Evolutionary conservation across 2,329 filamentous ascomycete genomes (phyloP), one percentile per base, ranked within the genome.

Genomic region (Arthroderma uncinatum): DNA sequence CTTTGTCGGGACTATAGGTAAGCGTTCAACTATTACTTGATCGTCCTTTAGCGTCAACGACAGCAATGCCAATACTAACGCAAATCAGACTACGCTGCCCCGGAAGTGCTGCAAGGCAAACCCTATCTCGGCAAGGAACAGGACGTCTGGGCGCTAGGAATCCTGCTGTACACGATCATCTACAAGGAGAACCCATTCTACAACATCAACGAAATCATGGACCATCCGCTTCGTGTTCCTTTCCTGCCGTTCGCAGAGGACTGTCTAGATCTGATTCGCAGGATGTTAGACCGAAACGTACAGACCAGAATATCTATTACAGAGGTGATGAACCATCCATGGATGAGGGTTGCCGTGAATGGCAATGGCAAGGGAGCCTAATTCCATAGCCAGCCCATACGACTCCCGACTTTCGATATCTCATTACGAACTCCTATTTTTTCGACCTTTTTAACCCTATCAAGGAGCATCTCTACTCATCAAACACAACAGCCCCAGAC

Each of bases 181-280:
- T 98, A 98, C 80, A 98, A 97, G 75, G 93, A 98, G 74, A 98
- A 98, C 68, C 92, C 93, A 0, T 98, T 96, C 72, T 97, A 97
- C 79, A 94, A 87, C 72, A 93, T 97, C 66, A 93, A 98, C 71
- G 93, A 98, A 77, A 98, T 98, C 67, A 94, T 97, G 82, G 93
- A 98, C 70, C 91, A 92, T 67, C 92, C 96, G 65, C 77, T 98
- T 59, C 83, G 93, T 52, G 85, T 98, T 28, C 93, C 93, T 0
- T 96, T 74, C 61, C 62, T 76, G 19, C 74, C 74, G 3, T 76
- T 75, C 60, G 74, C 89, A 70, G 90, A 96, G 62, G 86, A 91
- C 63, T 95, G 90, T 71, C 94, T 98, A 63, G 86, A 96, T 65
- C 78, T 98, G 55, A 87, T 98, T 61, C 83, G 89, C 42, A 79